Evolutionary conservation across 169 alveolate species (phyloP).

Genomic region (Eimeria falciformis): DNA sequence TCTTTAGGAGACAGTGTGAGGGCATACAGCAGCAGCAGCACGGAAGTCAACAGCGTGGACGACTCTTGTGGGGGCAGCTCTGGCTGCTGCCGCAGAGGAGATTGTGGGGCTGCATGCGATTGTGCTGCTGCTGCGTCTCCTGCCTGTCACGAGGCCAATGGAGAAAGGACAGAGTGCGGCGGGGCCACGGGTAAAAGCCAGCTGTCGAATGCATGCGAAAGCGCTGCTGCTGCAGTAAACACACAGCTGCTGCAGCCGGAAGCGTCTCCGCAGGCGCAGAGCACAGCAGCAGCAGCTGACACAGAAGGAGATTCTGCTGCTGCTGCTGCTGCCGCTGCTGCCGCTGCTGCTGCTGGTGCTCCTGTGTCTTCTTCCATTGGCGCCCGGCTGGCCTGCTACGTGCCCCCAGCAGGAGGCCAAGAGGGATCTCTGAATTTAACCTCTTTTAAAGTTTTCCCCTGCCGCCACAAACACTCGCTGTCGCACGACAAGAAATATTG

Average conservation of each 20-base stretch:
- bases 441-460: constrained; percentile 72
- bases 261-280: too few relatives aligned
- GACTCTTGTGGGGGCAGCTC: constrained; percentile 34
- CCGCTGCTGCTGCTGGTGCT: too few relatives aligned
- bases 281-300: not conserved
- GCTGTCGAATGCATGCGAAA: too few relatives aligned
- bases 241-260: too few relatives aligned
- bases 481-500: constrained; percentile 76
- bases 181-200: too few relatives aligned
- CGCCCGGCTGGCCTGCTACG: not conserved
- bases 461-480: constrained; percentile 38
- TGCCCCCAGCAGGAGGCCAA: not conserved
- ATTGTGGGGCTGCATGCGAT: not conserved
- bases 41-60: constrained; percentile 17
- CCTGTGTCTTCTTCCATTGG: too few relatives aligned
- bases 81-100: not conserved
- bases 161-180: too few relatives aligned
- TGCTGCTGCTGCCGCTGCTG: not conserved
- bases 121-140: too few relatives aligned
- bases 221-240: too few relatives aligned
- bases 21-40: constrained; percentile 34
- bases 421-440: constrained; percentile 63
- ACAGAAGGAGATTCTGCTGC: not conserved
- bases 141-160: too few relatives aligned
- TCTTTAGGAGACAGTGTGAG: not conserved